These are phyloP conservation scores for Phytophthora pseudosyringae DNA, from an alignment of 352 stramenopile genomes.

Conservation along the genomic window DNA sequence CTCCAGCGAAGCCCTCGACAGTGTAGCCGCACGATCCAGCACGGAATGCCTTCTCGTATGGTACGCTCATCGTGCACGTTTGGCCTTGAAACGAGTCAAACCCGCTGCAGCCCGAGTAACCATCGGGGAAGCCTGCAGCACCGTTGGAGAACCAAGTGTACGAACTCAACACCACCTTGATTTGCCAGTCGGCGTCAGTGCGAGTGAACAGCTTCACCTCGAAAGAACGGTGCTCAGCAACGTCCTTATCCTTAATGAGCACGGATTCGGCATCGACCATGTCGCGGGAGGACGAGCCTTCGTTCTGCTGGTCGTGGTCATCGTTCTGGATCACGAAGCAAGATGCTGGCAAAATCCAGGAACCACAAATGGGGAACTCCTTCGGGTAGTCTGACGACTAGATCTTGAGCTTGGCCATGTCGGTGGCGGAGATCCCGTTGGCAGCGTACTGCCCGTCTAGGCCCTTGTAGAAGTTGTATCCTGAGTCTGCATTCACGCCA, in stretches of 20 bases:
- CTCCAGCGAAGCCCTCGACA: constrained; percentile 53
- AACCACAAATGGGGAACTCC: constrained; percentile 56
- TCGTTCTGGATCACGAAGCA: constrained; percentile 82
- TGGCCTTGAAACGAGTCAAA: constrained; percentile 44
- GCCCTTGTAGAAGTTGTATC: constrained; percentile 71
- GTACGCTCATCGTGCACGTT: constrained; percentile 43
- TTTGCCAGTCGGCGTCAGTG: constrained; percentile 60
- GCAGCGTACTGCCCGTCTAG: constrained; percentile 53
- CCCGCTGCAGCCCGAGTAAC: constrained; percentile 48
- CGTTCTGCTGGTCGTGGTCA: constrained; percentile 73
- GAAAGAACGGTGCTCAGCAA: constrained; percentile 60
- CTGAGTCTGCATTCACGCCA: constrained; percentile 61
- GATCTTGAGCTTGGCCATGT: constrained; percentile 81
- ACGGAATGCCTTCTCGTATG: constrained; percentile 60
- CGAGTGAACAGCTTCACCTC: constrained; percentile 64
- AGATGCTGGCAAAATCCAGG: constrained; percentile 65
- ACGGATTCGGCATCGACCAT: constrained; percentile 67
- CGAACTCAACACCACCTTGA: constrained; percentile 74
- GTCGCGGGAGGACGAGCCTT: constrained; percentile 52
- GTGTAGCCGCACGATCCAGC: constrained; percentile 66
- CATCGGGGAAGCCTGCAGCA: constrained; percentile 64
- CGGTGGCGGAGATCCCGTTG: constrained; percentile 51
- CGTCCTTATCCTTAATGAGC: constrained; percentile 59
- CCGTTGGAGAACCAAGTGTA: constrained; percentile 65
- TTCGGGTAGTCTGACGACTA: constrained; percentile 80